Conservation (phyloP, 345 rosid species). For the Arabidopsis arenosa region DNA sequence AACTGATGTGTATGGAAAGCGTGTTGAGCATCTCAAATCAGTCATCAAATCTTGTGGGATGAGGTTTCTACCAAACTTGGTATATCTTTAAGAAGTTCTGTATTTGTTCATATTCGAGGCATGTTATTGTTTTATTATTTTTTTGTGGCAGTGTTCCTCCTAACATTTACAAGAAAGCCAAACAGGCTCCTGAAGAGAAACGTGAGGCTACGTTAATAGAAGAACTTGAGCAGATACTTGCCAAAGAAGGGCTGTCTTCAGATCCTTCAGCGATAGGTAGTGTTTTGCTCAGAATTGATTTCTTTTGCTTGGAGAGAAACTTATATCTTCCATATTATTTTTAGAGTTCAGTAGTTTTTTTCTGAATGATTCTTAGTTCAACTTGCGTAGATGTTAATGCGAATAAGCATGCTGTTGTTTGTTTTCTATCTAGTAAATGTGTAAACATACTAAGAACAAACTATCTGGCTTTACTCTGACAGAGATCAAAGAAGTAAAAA, state of each 20-base stretch:
- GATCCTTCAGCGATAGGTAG: slow-evolving; percentile 85
- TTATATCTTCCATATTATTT: background rate
- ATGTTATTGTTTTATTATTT: background rate
- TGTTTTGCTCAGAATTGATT: background rate
- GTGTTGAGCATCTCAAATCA: slow-evolving; percentile 81
- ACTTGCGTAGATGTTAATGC: background rate
- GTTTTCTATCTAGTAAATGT: background rate
- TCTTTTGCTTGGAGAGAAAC: background rate
- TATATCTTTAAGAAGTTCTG: slow-evolving; percentile 18
- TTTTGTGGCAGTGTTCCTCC: slow-evolving; percentile 73
- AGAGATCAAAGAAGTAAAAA: slow-evolving; percentile 91
- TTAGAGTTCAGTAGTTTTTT: background rate
- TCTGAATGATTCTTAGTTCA: background rate
- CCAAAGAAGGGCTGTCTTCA: slow-evolving; percentile 85
- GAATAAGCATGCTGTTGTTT: slow-evolving; percentile 1
- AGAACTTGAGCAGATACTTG: slow-evolving; percentile 85
- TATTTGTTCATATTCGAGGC: slow-evolving; percentile 19
- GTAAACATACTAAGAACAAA: slow-evolving; percentile 1
- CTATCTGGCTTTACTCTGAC: slow-evolving; percentile 33
- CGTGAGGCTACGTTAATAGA: slow-evolving; percentile 76
- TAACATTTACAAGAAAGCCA: slow-evolving; percentile 75
- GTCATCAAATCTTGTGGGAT: slow-evolving; percentile 84
- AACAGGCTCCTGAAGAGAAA: slow-evolving; percentile 81
- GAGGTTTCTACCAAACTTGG: slow-evolving; percentile 58
- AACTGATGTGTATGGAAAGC: slow-evolving; percentile 72